Conservation (phyloP, 805 yeast genomes). For the Metschnikowia vanudenii region DNA sequence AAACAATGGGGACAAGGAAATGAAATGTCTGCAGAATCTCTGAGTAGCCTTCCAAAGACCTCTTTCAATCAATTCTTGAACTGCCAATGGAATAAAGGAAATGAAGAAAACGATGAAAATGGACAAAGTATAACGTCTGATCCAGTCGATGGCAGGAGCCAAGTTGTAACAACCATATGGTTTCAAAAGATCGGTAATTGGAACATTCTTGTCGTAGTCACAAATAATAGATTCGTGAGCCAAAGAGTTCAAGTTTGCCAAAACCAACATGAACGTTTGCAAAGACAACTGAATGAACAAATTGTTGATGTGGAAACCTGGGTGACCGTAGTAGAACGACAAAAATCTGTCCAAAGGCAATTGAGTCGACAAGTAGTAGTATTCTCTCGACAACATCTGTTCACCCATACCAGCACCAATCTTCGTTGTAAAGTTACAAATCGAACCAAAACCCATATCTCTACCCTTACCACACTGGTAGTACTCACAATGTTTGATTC, state of each 20-base stretch:
- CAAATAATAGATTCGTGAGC: conserved; percentile 63
- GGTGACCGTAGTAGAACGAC: conserved; percentile 81
- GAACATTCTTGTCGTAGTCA: conserved; percentile 54
- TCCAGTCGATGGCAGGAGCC: conserved; percentile 71
- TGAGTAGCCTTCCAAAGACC: conserved; percentile 69
- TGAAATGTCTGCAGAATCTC: conserved; percentile 63
- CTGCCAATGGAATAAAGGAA: conserved; percentile 71
- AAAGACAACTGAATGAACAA: conserved; percentile 67
- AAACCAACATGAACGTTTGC: conserved; percentile 53
- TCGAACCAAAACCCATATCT: conserved; percentile 81
- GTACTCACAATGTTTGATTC: conserved; percentile 80
- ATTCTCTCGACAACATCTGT: conserved; percentile 79
- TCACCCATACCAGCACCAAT: conserved; percentile 93
- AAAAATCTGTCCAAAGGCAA: conserved; percentile 75
- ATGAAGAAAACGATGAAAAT: conserved; percentile 72
- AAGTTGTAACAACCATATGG: conserved; percentile 75
- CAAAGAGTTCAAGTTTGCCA: conserved; percentile 61
- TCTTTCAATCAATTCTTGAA: conserved; percentile 74
- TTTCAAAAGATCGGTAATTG: conserved; percentile 57
- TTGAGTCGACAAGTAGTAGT: conserved; percentile 74
- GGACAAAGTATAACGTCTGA: conserved; percentile 68
- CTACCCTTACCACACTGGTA: conserved; percentile 86
- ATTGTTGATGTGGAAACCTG: conserved; percentile 82
- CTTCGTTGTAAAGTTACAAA: conserved; percentile 76
- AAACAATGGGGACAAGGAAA: conserved; percentile 72